phyloP scores from a whole-genome alignment of 805 yeast genomes.

The Nakazawaea molendinolei region DNA sequence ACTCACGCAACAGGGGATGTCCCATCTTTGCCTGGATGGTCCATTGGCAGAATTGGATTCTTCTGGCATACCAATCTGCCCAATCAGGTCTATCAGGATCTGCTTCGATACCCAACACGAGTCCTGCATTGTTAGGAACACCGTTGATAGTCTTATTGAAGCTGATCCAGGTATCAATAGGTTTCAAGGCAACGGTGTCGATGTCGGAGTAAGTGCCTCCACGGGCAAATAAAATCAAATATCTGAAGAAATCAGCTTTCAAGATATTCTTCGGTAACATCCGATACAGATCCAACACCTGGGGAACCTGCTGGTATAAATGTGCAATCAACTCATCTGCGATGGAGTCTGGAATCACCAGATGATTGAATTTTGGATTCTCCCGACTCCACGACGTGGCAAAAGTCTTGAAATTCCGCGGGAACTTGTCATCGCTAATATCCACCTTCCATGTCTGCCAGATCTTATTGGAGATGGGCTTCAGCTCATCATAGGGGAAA shows the following conservation, averaged over 20 bases:
- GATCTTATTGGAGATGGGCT: constrained; percentile 66
- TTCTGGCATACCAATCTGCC: constrained; percentile 86
- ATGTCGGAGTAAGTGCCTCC: constrained; percentile 94
- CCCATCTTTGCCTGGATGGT: constrained; percentile 86
- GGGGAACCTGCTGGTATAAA: constrained; percentile 66
- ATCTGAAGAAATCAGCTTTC: constrained; percentile 91
- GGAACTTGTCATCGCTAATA: constrained; percentile 48
- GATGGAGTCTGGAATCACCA: constrained; percentile 61
- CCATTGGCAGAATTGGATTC: constrained; percentile 97
- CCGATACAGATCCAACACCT: constrained; percentile 67
- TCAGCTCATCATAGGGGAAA: constrained; percentile 65
- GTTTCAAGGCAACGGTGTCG: constrained; percentile 74
- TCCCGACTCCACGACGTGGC: constrained; percentile 57
- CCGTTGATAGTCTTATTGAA: constrained; percentile 22
- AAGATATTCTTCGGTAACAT: constrained; percentile 74
- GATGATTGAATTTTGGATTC: constrained; percentile 64
- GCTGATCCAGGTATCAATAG: constrained; percentile 72
- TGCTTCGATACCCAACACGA: constrained; percentile 89
- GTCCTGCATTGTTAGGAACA: constrained; percentile 42
- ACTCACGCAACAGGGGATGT: constrained; percentile 80
- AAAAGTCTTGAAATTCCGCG: constrained; percentile 40
- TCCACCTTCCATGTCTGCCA: constrained; percentile 95
- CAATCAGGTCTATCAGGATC: constrained; percentile 96
- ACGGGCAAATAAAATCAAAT: constrained; percentile 76
- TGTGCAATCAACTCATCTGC: constrained; percentile 49